These are phyloP conservation scores for Salvia miltiorrhiza DNA, from an alignment of 257 asterid species.

Conservation along the genomic window DNA sequence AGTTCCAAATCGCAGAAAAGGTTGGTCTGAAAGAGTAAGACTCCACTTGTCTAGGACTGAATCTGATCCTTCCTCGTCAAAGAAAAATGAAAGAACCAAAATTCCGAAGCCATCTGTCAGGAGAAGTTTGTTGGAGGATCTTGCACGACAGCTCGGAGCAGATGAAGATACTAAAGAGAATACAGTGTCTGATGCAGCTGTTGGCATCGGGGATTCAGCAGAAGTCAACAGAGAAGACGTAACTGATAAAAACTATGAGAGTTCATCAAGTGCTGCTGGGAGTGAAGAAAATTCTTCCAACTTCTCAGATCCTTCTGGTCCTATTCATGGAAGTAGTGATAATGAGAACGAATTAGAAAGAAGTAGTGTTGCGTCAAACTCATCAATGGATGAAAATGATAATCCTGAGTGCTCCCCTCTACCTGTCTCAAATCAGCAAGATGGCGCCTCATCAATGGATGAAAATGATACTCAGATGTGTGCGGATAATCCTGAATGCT, in stretches of 20 bases:
- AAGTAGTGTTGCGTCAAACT: conserved; percentile 39
- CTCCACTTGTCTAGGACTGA: conserved; percentile 64
- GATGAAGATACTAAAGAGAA: conserved; percentile 42
- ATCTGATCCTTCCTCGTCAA: conserved; percentile 62
- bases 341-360: conserved; percentile 32
- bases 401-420: conserved; percentile 18
- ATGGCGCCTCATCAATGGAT: conserved; percentile 10
- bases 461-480: conserved; percentile 17
- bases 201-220: conserved; percentile 8
- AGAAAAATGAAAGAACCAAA: conserved; percentile 31
- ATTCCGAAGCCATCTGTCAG: conserved; percentile 52
- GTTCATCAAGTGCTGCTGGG: conserved; percentile 29
- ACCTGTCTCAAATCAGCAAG: conserved; percentile 15
- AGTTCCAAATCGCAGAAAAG: conserved; percentile 38
- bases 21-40: conserved; percentile 74
- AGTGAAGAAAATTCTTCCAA: conserved; percentile 55
- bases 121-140: conserved; percentile 74
- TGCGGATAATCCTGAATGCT: conserved; percentile 17
- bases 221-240: conserved; percentile 20
- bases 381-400: conserved; percentile 21
- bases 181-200: conserved; percentile 18
- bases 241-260: conserved; percentile 23
- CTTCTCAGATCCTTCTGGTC: conserved; percentile 52
- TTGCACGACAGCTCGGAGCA: conserved; percentile 58
- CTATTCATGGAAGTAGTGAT: conserved; percentile 31